Conservation (phyloP, 768 basidiomycete genomes). For the Boletellus sp. region DNA sequence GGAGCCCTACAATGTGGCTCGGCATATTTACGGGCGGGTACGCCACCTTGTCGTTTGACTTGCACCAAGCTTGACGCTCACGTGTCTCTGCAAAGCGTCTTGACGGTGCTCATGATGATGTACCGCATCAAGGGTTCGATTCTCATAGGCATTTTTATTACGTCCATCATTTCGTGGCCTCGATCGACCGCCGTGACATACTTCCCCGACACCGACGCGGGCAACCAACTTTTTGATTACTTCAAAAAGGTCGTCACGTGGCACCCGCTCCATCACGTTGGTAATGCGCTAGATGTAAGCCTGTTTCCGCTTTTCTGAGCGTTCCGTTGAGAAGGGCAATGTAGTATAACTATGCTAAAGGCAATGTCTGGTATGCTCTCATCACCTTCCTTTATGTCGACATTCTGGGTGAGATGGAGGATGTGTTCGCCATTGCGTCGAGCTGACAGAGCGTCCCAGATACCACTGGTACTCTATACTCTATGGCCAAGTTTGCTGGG, state of each 20-base stretch:
- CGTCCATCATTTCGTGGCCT: conserved; percentile 86
- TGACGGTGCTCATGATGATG: conserved; percentile 78
- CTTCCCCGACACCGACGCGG: conserved; percentile 69
- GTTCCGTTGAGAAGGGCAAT: conserved; percentile 7
- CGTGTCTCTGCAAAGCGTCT: conserved; percentile 41
- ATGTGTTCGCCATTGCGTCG: not conserved
- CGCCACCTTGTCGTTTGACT: conserved; percentile 17
- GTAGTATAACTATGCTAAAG: conserved; percentile 54
- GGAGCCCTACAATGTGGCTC: conserved; percentile 81
- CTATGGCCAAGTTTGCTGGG: conserved; percentile 91
- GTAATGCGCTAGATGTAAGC: conserved; percentile 67
- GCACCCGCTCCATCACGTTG: conserved; percentile 56
- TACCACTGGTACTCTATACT: conserved; percentile 72
- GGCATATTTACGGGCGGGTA: conserved; percentile 83
- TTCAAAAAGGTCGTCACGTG: conserved; percentile 84
- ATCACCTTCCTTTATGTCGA: conserved; percentile 89
- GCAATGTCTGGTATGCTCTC: conserved; percentile 82
- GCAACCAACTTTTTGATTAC: conserved; percentile 73
- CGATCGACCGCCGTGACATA: conserved; percentile 76
- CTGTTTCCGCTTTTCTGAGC: not conserved
- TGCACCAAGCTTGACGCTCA: conserved; percentile 3
- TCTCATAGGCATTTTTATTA: conserved; percentile 77
- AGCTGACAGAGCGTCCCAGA: conserved; percentile 18
- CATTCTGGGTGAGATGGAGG: conserved; percentile 55
- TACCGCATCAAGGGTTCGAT: conserved; percentile 83